Evolutionary conservation across 805 yeast species (phyloP), one percentile per base, ranked within the genome.

Genomic region (Cyberlindnera misumaiensis): DNA sequence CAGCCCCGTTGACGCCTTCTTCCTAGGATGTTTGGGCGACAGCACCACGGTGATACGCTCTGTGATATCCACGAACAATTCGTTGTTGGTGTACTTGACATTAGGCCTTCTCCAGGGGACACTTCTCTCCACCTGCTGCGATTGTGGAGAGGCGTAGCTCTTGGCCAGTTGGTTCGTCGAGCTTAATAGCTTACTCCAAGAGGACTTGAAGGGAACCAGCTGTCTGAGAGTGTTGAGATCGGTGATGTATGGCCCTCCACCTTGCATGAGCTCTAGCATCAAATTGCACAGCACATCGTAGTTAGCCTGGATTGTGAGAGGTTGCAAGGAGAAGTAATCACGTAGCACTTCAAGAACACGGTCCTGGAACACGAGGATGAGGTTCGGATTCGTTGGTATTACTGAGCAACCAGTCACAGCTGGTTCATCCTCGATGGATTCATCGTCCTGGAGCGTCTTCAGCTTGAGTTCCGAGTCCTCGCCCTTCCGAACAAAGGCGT

Each of bases 91-190:
- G 56, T 85, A 77, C 47, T 71, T 73, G n/a, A 83, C 81, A 45
- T 77, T 73, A 4, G 79, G 55, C 34, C 75, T 67, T 51, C 97
- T 72, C 97, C 97, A 90, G 1, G 96, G 95, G 11, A 42, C 44
- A 11, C 8, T 65, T 62, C 20, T 56, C 51, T 36, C 63, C 51
- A 14, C 50, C 51, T 24, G 39, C 5, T 54, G 53, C 34, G 64
- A 55, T 33, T 40, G 24, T 16, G 37, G 16, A 24, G 41, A 36
- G 14, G 51, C 43, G 35, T 53, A 55, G 12, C 39, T 43, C 32
- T 46, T 52, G 2, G 59, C 55, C 24, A 55, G 25, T 30, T 49
- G 56, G n/a, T 66, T 65, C 1, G 70, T 64, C 1, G 61, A 49
- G 37, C 59, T 57, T n/a, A 65, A 38, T 13, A 63, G 44, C 30